Evolutionary conservation across 2,329 filamentous ascomycete species (phyloP).

Genomic region (Ceratocystis lukuohia): DNA sequence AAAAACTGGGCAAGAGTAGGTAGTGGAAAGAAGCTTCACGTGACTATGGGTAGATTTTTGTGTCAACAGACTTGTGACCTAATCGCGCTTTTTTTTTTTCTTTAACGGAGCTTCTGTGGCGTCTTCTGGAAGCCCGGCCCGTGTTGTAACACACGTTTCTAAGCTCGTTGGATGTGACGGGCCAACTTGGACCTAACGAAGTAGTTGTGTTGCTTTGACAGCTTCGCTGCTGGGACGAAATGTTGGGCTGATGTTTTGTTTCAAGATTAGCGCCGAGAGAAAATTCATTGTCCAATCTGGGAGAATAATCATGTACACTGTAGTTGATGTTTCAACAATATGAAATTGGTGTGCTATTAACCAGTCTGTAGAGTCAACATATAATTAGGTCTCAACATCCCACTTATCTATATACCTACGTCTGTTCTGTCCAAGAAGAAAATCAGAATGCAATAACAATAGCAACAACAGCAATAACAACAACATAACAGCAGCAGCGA

Average conservation of each 20-base stretch:
- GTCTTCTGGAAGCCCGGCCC: background rate
- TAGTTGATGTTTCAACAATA: no score
- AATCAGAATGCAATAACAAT: no score
- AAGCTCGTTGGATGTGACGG: background rate
- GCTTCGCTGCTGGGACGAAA: background rate
- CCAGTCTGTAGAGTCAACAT: background rate
- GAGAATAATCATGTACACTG: no score
- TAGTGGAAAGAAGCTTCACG: background rate
- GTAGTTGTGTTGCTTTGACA: background rate
- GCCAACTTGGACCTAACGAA: background rate
- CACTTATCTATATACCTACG: background rate
- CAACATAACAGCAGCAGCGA: no score
- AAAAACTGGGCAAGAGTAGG: no score
- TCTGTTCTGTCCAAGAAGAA: background rate
- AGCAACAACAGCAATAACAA: no score
- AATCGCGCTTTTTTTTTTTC: background rate
- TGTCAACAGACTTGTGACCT: background rate
- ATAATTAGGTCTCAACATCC: background rate
- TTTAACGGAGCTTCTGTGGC: background rate
- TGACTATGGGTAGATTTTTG: background rate
- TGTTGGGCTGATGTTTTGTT: no score
- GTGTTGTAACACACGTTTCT: background rate
- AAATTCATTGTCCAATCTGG: no score
- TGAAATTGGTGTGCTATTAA: background rate
- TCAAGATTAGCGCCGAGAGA: no score